phyloP scores from a whole-genome alignment of 148 eudicot genomes.

The Amaranthus palmeri region DNA sequence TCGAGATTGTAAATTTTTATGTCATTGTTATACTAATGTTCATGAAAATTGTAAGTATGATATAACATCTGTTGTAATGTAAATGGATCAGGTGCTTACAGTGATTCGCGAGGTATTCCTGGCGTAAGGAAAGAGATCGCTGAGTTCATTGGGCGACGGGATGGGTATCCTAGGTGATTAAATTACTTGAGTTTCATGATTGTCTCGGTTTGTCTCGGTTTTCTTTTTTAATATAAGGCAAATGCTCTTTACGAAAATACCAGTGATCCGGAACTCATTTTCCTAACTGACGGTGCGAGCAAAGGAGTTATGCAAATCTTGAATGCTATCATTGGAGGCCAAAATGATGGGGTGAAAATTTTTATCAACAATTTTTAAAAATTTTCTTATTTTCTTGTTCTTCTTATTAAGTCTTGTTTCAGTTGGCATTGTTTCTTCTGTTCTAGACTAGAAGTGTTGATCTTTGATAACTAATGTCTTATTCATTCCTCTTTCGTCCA shows the following conservation, averaged over 20 bases:
- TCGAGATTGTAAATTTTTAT: background rate
- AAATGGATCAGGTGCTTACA: conserved; percentile 74
- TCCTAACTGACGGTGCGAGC: conserved; percentile 98
- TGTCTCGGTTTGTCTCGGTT: conserved; percentile 3
- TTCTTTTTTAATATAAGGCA: background rate
- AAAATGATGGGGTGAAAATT: conserved; percentile 69
- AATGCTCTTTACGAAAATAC: conserved; percentile 12
- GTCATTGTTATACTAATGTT: background rate
- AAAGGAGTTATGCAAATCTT: conserved; percentile 97
- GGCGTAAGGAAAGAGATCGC: conserved; percentile 91
- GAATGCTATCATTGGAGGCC: conserved; percentile 62
- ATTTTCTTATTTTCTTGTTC: background rate
- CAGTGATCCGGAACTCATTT: conserved; percentile 97
- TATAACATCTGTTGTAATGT: conserved; percentile 11
- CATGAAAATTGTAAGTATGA: background rate
- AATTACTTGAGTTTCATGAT: conserved; percentile 8
- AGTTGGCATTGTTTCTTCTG: background rate
- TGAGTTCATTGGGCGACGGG: conserved; percentile 87
- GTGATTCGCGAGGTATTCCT: conserved; percentile 96
- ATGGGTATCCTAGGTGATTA: conserved; percentile 93
- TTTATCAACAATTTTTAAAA: conserved; percentile 1
- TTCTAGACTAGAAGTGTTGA: background rate
- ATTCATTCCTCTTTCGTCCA: conserved; percentile 23
- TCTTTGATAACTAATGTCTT: background rate
- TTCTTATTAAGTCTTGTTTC: background rate